Base-by-base conservation (phyloP, 1,284 basidiomycete genomes). In the Lentinus polychrous region DNA sequence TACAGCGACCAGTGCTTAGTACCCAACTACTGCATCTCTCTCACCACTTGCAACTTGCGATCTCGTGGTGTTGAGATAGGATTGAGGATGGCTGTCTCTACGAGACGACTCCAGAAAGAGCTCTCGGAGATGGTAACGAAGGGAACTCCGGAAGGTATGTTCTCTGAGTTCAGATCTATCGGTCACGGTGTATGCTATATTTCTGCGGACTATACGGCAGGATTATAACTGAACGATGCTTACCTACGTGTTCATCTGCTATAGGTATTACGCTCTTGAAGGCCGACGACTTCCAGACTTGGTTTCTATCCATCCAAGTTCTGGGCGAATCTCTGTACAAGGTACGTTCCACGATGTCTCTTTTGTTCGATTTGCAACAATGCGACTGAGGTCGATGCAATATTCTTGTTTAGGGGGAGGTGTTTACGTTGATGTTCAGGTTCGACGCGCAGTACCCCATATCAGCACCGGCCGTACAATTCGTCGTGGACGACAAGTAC, bases 401-500 rank as follows among this genome's bases (percentile, higher is more conserved):
- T 27, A 24, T 46, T 15, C n/a, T 41, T 43, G 31, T 36, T 8
- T 53, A 91, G 88, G 82, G 74, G 46, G 86, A 91, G 67, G 76
- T 74, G 46, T 83, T 88, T 63, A 82, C 78, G 48, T 72, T 91
- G 34, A 82, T 81, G 69, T 90, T 91, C 64, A 75, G 80, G 55
- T 91, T 91, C 60, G 86, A 90, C 56, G 36, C 71, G 2, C 74
- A 76, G 56, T 90, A 90, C 64, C 88, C 87, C 2, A 90, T 91
- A 59, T 83, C 84, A 3, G 78, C 87, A 1, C 87, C 87, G n/a
- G 84, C 86, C 12, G 87, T 91, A 15, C 83, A 86, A 59, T 91
- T 91, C 57, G 79, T 89, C 34, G 78, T 85, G 12, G 76, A 76
- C 46, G 73, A 82, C 41, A 71, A 73, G 40, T 71, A 71, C 51